Evolutionary conservation across 1,284 basidiomycete genomes (phyloP).

Genomic region (Puccinia polysora): DNA sequence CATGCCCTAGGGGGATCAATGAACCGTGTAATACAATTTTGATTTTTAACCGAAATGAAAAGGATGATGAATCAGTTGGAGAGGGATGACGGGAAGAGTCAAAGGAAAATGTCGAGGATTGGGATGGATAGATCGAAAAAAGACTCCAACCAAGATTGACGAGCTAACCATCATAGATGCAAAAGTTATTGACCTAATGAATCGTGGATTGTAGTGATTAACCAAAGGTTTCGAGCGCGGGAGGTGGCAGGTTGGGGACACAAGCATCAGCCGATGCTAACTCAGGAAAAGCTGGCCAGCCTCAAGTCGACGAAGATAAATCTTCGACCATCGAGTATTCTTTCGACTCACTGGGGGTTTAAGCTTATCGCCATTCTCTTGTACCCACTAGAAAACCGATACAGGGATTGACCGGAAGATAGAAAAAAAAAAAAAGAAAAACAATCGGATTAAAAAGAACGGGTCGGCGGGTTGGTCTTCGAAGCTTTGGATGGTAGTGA

Average conservation of each 20-base stretch:
- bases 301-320: too few relatives aligned
- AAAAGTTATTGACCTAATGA: slow-evolving; percentile 63
- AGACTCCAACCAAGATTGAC: background rate
- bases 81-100: too few relatives aligned
- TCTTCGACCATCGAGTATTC: too few relatives aligned
- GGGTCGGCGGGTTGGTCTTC: too few relatives aligned
- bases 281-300: background rate
- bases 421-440: too few relatives aligned
- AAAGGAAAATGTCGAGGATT: background rate
- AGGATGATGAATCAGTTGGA: background rate
- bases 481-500: too few relatives aligned
- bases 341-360: slow-evolving; percentile 69
- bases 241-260: slow-evolving; percentile 19
- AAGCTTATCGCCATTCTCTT: slow-evolving; percentile 69
- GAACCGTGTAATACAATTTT: background rate
- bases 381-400: slow-evolving; percentile 72
- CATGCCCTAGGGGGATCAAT: background rate
- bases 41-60: background rate
- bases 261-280: background rate
- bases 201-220: background rate
- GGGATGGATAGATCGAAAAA: background rate
- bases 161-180: slow-evolving; percentile 68
- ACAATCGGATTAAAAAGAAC: too few relatives aligned
- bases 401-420: too few relatives aligned
- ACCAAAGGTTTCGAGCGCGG: background rate